Base-by-base conservation (phyloP, 306 rosid species). In the Astragalus membranaceus region DNA sequence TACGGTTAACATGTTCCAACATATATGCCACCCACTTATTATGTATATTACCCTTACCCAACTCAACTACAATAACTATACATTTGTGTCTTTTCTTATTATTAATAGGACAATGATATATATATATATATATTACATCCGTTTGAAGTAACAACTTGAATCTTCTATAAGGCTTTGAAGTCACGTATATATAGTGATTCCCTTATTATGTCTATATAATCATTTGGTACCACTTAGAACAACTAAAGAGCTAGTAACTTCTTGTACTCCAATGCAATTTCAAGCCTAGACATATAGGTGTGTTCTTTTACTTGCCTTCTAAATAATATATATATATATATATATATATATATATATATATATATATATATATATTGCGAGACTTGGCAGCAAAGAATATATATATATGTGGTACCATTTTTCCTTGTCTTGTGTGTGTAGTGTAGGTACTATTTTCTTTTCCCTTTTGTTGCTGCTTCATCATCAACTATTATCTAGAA, bases 381-480 rank as follows among this genome's bases (percentile, higher is more conserved):
- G 79, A 60, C 96, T 85, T 89, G 43, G 80, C 87, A 81, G 87
- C 79, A 72, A 89, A 89, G 90, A 77, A 63, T 76, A 43, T 16
- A 63, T 76, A 43, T 16, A 13, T 72, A 10, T 41, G 37, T 65
- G 67, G 49, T 36, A 64, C 78, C 80, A 69, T 36, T 17, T 69
- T 43, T 44, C 20, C 1, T 51, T 66, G 43, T 50, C 61, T 65
- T 54, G 36, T 23, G 65, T 41, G 47, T 44, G 9, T 10, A 64
- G 47, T 44, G 9, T 10, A 64, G 39, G 1, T 29, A 7, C 51
- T 26, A 17, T 60, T 57, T 44, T 15, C 20, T 32, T 64, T 23
- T 50, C 41, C 15, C n/a, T n/a, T n/a, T 32, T 33, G 30, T 58
- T 32, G 0, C n/a, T 66, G 43, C 29, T 43, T 56, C 58, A 36